Evolutionary conservation across 805 yeast genomes (phyloP).

Genomic region (Yarrowia sp.): DNA sequence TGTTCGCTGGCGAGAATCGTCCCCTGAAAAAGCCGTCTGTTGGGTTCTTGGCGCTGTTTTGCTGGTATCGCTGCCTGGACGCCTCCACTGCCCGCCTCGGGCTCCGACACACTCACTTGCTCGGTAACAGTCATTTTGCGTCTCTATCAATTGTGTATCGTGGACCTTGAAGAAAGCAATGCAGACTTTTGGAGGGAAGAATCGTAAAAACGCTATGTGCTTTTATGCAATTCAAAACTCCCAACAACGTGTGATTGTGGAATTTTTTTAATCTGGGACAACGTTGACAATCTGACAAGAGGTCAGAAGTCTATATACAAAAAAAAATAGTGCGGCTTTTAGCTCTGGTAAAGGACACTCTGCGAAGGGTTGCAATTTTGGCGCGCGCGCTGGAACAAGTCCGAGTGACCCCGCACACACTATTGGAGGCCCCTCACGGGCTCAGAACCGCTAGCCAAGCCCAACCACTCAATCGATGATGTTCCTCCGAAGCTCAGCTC

Average conservation of each 20-base stretch:
- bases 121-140: constrained; percentile 26
- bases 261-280: constrained; percentile 10
- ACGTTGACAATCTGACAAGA: constrained; percentile 5
- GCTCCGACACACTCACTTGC: constrained; percentile 12
- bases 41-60: background rate
- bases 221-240: constrained; percentile 15
- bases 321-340: constrained; percentile 13
- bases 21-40: background rate
- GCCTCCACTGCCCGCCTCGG: background rate
- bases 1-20: background rate
- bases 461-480: constrained; percentile 4
- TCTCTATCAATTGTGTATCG: constrained; percentile 23
- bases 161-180: constrained; percentile 24
- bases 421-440: too few species aligned
- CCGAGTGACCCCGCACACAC: too few species aligned
- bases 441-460: background rate
- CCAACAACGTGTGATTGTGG: constrained; percentile 21
- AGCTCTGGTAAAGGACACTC: background rate
- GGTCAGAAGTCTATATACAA: background rate
- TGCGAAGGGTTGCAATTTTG: background rate
- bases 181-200: constrained; percentile 23
- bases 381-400: background rate
- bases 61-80: too few species aligned
- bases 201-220: constrained; percentile 9
- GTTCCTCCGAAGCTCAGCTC: background rate